Percentiles rank a stretch among this genome's conserved stretches.
Conservation (phyloP, 2,329 filamentous ascomycete species). For the Laburnicola sp. region DNA sequence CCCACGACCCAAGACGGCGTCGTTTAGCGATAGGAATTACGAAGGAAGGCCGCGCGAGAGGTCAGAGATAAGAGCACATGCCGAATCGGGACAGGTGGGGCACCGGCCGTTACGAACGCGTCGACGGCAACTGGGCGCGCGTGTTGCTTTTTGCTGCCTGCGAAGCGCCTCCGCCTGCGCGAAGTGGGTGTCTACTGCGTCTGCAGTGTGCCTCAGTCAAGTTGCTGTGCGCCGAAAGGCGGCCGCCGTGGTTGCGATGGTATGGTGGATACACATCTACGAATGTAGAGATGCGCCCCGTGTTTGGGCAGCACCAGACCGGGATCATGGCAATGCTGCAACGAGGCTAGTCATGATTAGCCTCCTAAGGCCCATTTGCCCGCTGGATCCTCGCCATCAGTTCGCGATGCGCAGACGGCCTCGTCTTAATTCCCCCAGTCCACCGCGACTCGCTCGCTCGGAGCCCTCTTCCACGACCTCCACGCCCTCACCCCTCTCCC, state of each 20-base stretch:
- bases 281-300: background rate
- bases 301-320: background rate
- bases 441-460: constrained; percentile 1
- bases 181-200: background rate
- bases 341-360: constrained; percentile 13
- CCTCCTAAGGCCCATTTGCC: constrained; percentile 5
- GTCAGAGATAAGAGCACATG: constrained; percentile 30
- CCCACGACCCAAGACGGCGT: background rate
- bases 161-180: background rate
- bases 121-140: background rate
- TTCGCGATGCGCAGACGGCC: constrained; percentile 15
- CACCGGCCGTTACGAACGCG: constrained; percentile 4
- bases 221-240: background rate
- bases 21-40: constrained; percentile 20
- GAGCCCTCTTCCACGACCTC: background rate
- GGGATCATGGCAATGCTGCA: constrained; percentile 10
- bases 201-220: no score
- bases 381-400: constrained; percentile 14
- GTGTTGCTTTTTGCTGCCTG: constrained; percentile 1
- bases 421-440: constrained; percentile 15
- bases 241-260: background rate
- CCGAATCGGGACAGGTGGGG: constrained; percentile 4
- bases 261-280: background rate
- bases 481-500: background rate
- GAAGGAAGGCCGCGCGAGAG: constrained; percentile 21